Evolutionary conservation across 2,329 filamentous ascomycete species (phyloP), one percentile per base, ranked within the genome.

Genomic region (Ophiostoma novo-ulmi): DNA sequence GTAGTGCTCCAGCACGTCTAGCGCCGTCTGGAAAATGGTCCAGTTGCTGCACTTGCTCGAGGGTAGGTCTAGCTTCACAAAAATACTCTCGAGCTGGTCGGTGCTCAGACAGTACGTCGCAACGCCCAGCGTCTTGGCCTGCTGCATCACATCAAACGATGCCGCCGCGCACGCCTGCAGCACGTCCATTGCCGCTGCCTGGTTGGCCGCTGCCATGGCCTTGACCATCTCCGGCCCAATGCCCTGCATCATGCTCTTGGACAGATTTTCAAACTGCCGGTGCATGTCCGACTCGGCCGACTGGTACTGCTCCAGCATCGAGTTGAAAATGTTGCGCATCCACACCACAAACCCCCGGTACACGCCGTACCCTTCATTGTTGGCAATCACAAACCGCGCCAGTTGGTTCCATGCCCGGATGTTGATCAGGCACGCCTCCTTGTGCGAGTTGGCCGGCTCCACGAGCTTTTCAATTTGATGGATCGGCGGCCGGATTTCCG

Each of bases 401-500:
- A 91, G 79, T 73, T 89, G 87, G 69, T 80, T 83, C 88, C 88
- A 91, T 8, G 88, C 84, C 67, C 85, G 82, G 20, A 91, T 76
- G 72, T 86, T 90, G 74, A 90, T 88, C 39, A 88, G 78, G 74
- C 87, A 89, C 2, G 88, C 88, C 76, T 89, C 87, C 74, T 88
- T 89, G 76, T 91, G 89, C 11, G 88, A 89, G 70, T 80, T 85
- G 26, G 82, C 83, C 0, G 88, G 85, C 22, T 80, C 77, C 3
- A 91, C 86, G 1, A 91, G 81, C 70, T 85, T 82, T 76, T 89
- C 85, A 13, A 91, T 83, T 26, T 87, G 79, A 70, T 83, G 81
- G 1, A 85, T 78, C 6, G 80, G 80, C 4, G 86, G 87, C 8
- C 88, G 83, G 67, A 86, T 75, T 2, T 84, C 82, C 1, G 81